Conservation (phyloP, 1,284 basidiomycete genomes). For the Cutaneotrichosporon arboriforme region DNA sequence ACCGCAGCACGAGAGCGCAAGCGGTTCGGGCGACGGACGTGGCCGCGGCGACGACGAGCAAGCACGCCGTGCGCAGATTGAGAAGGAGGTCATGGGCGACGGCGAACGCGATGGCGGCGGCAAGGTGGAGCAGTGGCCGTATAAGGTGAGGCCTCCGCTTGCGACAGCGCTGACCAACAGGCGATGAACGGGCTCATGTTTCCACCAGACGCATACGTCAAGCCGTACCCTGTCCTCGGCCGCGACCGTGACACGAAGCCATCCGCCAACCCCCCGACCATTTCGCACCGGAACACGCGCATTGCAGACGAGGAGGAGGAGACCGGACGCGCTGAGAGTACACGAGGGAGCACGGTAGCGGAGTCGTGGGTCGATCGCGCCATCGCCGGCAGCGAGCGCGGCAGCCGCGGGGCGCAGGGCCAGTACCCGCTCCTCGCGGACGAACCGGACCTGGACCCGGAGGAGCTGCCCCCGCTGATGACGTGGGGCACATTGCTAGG, state of each 20-base stretch:
- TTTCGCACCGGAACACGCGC: constrained; percentile 73
- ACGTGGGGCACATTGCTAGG: constrained; percentile 85
- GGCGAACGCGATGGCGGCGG: constrained; percentile 54
- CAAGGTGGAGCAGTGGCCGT: constrained; percentile 65
- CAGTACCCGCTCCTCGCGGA: constrained; percentile 1
- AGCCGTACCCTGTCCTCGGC: constrained; percentile 57
- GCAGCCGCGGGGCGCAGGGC: too few relatives aligned
- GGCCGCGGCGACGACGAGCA: constrained; percentile 35
- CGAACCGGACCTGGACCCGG: constrained; percentile 55
- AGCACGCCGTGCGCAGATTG: constrained; percentile 22
- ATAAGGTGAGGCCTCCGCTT: constrained; percentile 59
- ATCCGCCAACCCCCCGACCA: constrained; percentile 55
- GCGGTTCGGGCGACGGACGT: constrained; percentile 29
- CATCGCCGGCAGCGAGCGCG: constrained; percentile 59
- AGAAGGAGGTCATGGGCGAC: constrained; percentile 59
- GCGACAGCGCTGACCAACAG: constrained; percentile 6
- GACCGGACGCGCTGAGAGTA: constrained; percentile 50
- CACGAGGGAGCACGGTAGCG: constrained; percentile 69
- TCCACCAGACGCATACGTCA: constrained; percentile 74
- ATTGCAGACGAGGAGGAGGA: constrained; percentile 59
- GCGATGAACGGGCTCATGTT: constrained; percentile 79
- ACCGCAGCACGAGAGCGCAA: constrained; percentile 34
- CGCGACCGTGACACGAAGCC: neutral
- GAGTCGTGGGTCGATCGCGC: constrained; percentile 81
- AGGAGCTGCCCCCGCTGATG: constrained; percentile 80